Evolutionary conservation across 2,329 filamentous ascomycete species (phyloP).

Genomic region (Davidsoniella eucalypti): DNA sequence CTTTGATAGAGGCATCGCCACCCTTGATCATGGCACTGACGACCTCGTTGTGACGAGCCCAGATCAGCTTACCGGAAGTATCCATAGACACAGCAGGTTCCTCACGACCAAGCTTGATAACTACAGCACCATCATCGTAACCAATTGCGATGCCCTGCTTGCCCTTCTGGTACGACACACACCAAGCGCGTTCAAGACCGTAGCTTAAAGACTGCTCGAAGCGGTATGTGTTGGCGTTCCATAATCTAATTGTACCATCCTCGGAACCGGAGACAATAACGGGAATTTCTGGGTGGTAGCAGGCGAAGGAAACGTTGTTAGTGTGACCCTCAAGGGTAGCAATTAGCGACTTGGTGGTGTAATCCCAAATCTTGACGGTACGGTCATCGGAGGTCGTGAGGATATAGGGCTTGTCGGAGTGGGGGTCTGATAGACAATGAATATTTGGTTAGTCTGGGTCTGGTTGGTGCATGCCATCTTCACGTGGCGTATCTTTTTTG

Average conservation of each 20-base stretch:
- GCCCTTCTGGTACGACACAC: conserved; percentile 86
- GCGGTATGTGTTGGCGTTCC: conserved; percentile 95
- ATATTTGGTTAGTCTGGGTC: too few relatives aligned
- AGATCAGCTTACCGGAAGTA: conserved; percentile 84
- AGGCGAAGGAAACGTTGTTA: conserved; percentile 95
- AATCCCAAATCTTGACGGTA: conserved; percentile 97
- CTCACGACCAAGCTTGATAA: conserved; percentile 93
- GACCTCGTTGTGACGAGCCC: conserved; percentile 89
- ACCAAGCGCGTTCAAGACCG: conserved; percentile 91
- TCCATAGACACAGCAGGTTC: conserved; percentile 98
- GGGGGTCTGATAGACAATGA: conserved; percentile 28
- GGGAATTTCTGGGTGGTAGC: conserved; percentile 91
- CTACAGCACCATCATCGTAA: conserved; percentile 94
- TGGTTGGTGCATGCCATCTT: neutral
- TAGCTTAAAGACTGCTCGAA: conserved; percentile 94
- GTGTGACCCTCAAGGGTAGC: conserved; percentile 94
- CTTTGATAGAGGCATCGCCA: conserved; percentile 65
- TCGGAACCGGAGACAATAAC: conserved; percentile 97
- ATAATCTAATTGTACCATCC: conserved; percentile 93
- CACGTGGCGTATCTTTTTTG: neutral
- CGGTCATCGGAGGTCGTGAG: conserved; percentile 93
- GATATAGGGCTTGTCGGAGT: conserved; percentile 67
- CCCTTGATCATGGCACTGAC: conserved; percentile 91
- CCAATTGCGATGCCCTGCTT: conserved; percentile 90
- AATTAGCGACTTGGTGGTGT: conserved; percentile 94